A percentile compares a stretch with the other conserved stretches of the same genome.
phyloP scores from a whole-genome alignment of 164 flowering plant genomes.

The Berberis vulgaris region DNA sequence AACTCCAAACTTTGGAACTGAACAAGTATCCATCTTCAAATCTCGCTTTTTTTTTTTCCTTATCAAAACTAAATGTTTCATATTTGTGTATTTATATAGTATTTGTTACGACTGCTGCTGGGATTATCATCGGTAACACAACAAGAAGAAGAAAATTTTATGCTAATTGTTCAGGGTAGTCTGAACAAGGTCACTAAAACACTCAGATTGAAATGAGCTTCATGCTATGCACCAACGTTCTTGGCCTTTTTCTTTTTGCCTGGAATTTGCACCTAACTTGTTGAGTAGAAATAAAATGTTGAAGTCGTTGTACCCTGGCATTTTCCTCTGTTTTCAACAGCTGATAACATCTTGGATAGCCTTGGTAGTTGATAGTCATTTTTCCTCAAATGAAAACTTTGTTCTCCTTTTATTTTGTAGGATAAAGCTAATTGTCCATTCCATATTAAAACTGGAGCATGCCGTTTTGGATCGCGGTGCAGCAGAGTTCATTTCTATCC shows the following conservation, averaged over 20 bases:
- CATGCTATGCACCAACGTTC: too few species aligned
- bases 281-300: too few species aligned
- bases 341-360: background rate
- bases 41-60: background rate
- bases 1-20: slow-evolving; percentile 89
- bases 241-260: too few species aligned
- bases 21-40: slow-evolving; percentile 43
- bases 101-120: too few species aligned
- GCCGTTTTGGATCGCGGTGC: slow-evolving; percentile 88
- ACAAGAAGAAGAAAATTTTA: too few species aligned
- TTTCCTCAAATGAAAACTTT: background rate
- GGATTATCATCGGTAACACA: too few species aligned
- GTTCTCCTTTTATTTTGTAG: slow-evolving; percentile 26
- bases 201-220: too few species aligned
- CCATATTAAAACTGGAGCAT: slow-evolving; percentile 90
- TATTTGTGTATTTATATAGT: too few species aligned
- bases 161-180: too few species aligned
- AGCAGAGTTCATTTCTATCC: slow-evolving; percentile 96
- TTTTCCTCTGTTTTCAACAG: background rate
- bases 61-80: background rate
- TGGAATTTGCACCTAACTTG: too few species aligned
- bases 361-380: background rate
- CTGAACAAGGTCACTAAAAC: too few species aligned
- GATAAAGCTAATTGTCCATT: slow-evolving; percentile 98
- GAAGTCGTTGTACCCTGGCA: too few species aligned